Evolutionary conservation across 768 basidiomycete species (phyloP).

Genomic region (Pulveroboletus sp.): DNA sequence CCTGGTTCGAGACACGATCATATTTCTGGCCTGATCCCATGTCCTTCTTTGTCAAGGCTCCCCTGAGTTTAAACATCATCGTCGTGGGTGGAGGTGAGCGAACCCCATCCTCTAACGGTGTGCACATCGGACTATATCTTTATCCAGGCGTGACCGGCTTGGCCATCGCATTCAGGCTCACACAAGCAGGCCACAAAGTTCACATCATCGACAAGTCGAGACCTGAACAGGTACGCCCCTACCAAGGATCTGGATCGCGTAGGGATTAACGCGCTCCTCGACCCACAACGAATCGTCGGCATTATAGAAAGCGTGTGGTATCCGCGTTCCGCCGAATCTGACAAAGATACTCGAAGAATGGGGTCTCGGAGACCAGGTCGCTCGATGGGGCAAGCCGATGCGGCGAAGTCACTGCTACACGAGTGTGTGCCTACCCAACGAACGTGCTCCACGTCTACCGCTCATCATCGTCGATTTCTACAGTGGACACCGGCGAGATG

Average conservation of each 20-base stretch:
- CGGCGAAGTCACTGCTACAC: constrained; percentile 14
- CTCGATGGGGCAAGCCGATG: constrained; percentile 27
- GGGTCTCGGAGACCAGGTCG: constrained; percentile 43
- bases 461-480: not conserved
- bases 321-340: constrained; percentile 53
- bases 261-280: too few relatives aligned
- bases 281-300: not conserved
- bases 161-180: constrained; percentile 50
- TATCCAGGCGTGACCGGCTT: constrained; percentile 44
- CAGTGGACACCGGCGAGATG: constrained; percentile 40
- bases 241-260: too few relatives aligned
- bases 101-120: not conserved
- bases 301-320: constrained; percentile 33
- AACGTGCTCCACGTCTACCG: not conserved
- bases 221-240: constrained; percentile 32
- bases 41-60: constrained; percentile 9
- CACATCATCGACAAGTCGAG: constrained; percentile 50
- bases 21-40: not conserved
- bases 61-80: constrained; percentile 11
- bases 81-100: constrained; percentile 20
- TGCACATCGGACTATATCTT: not conserved
- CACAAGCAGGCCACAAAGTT: constrained; percentile 51
- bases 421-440: constrained; percentile 5
- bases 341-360: constrained; percentile 50
- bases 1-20: not conserved